These are phyloP conservation scores for Globisporangium abappressorium DNA, from an alignment of 352 stramenopile genomes.

Conservation along the genomic window DNA sequence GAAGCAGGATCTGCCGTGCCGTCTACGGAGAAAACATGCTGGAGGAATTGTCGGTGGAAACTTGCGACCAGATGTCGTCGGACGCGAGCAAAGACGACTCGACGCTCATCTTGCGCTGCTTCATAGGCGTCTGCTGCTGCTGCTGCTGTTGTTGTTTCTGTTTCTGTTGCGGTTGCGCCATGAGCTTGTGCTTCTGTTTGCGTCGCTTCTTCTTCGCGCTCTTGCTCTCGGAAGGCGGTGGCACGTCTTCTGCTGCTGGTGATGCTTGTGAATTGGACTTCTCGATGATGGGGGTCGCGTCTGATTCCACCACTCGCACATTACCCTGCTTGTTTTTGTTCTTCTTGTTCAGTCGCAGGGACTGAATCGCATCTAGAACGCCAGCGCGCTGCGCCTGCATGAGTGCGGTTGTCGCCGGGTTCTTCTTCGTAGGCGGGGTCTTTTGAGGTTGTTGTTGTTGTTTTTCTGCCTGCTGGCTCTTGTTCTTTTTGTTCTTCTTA, in stretches of 20 bases:
- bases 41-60: constrained; percentile 46
- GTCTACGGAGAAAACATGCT: constrained; percentile 18
- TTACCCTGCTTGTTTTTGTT: constrained; percentile 19
- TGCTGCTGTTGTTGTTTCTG: neutral
- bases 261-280: neutral
- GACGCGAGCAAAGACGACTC: constrained; percentile 56
- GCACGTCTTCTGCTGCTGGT: neutral
- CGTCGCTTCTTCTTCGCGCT: constrained; percentile 17
- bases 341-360: constrained; percentile 9
- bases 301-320: neutral
- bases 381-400: constrained; percentile 4
- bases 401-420: neutral
- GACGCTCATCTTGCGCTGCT: constrained; percentile 62
- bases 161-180: constrained; percentile 10
- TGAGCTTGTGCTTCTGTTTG: constrained; percentile 20
- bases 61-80: constrained; percentile 67
- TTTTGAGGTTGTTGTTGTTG: neutral
- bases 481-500: constrained; percentile 20
- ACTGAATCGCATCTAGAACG: constrained; percentile 10
- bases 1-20: neutral
- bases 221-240: constrained; percentile 4
- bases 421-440: neutral
- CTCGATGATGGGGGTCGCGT: neutral
- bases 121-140: constrained; percentile 8
- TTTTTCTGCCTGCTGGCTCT: constrained; percentile 18